phyloP scores from a whole-genome alignment of 768 basidiomycete genomes.

The Tylopilus rubrobrunneus region DNA sequence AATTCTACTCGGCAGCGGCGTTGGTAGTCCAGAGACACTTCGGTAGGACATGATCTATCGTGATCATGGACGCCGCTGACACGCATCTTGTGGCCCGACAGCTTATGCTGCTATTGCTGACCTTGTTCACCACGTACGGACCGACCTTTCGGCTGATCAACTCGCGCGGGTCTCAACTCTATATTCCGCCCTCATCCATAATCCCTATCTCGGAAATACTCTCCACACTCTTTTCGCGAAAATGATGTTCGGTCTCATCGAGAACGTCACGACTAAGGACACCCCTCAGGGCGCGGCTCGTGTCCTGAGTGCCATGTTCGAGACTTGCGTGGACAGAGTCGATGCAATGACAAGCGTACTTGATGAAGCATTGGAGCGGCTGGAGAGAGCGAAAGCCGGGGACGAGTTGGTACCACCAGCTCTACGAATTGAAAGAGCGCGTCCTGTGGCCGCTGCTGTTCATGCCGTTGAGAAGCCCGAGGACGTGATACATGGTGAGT shows the following conservation, averaged over 20 bases:
- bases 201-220: constrained; percentile 71
- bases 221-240: constrained; percentile 91
- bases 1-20: constrained; percentile 79
- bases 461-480: constrained; percentile 82
- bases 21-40: constrained; percentile 82
- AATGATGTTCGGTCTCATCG: constrained; percentile 86
- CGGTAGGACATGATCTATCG: constrained; percentile 42
- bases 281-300: constrained; percentile 62
- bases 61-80: neutral
- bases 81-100: constrained; percentile 48
- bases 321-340: constrained; percentile 80
- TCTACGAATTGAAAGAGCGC: constrained; percentile 75
- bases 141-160: constrained; percentile 74
- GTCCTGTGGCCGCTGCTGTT: constrained; percentile 75
- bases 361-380: constrained; percentile 42
- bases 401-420: constrained; percentile 46
- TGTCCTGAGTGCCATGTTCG: constrained; percentile 72
- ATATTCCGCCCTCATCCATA: constrained; percentile 87
- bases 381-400: constrained; percentile 42
- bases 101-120: constrained; percentile 90
- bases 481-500: constrained; percentile 73
- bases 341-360: constrained; percentile 71
- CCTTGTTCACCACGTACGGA: constrained; percentile 86
- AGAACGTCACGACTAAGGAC: constrained; percentile 75
- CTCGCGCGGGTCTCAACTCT: constrained; percentile 75